Evolutionary conservation across 306 rosid species (phyloP), one percentile per base, ranked within the genome.

Genomic region (Glycine latifolia): DNA sequence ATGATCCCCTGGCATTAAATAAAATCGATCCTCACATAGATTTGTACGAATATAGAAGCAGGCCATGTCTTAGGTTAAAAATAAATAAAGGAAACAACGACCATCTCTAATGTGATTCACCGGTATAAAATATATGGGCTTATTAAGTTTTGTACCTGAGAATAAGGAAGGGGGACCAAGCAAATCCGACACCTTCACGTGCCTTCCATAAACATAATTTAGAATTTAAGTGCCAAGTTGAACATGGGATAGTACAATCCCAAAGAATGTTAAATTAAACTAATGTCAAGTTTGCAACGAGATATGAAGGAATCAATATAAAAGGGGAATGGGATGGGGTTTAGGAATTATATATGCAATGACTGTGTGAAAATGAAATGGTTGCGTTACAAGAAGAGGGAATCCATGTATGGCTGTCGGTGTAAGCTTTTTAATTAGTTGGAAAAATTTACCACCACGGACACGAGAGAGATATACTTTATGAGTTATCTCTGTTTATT

Each of bases 141-240:
- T 12, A 12, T 15, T 17, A 58, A 75, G 49, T 26, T 47, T 67
- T 60, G 17, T 69, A 63, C 55, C 85, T 71, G 3, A 68, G 60
- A 79, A 78, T 13, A 56, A 20, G n/a, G 67, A 31, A 52, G 62
- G 81, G 79, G 87, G 88, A 31, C 55, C 80, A 26, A 81, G 26
- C n/a, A 84, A 77, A 60, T 81, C 77, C 85, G 79, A 85, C 93
- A 88, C 37, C 14, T 17, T 84, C 92, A 87, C 91, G 78, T 89
- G 96, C 87, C 33, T 72, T 39, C 86, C 87, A 88, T 71, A 79
- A 69, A 13, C 75, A 50, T 37, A 65, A 71, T 35, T 53, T 58
- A 81, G 39, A 71, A 75, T 73, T 82, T 58, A 75, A 84, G 10
- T 44, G 44, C 44, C 44, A 39, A 39, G 44, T 39, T 39, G 89